These are phyloP conservation scores for Nigrograna mackinnonii DNA, from an alignment of 2,329 filamentous ascomycete genomes.

Conservation along the genomic window DNA sequence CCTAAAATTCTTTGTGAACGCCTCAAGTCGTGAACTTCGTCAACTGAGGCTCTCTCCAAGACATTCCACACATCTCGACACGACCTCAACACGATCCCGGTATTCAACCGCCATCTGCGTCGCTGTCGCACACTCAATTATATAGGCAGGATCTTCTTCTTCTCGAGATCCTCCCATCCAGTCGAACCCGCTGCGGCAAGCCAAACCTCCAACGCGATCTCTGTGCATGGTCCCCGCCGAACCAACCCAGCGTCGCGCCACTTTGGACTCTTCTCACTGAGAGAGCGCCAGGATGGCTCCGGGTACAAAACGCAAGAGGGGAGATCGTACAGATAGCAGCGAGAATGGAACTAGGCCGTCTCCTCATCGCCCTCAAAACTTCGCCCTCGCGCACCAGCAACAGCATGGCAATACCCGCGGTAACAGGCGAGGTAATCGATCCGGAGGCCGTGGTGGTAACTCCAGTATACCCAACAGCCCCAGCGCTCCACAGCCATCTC, in stretches of 20 bases:
- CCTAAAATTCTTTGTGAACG: too few relatives aligned
- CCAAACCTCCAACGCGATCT: slow-evolving; percentile 9
- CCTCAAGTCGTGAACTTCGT: too few relatives aligned
- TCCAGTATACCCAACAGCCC: slow-evolving; percentile 35
- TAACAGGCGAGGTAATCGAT: slow-evolving; percentile 31
- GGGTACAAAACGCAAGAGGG: slow-evolving; percentile 60
- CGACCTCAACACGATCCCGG: too few relatives aligned
- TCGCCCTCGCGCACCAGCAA: slow-evolving; percentile 57
- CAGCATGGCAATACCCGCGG: slow-evolving; percentile 39
- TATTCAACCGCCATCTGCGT: too few relatives aligned
- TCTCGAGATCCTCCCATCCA: too few relatives aligned
- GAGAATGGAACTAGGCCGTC: slow-evolving; percentile 48
- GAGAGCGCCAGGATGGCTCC: slow-evolving; percentile 53
- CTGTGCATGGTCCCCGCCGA: slow-evolving; percentile 32
- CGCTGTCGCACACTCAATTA: too few relatives aligned
- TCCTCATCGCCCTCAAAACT: slow-evolving; percentile 54
- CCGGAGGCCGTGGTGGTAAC: slow-evolving; percentile 26
- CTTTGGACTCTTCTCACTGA: slow-evolving; percentile 28
- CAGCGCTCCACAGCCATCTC: slow-evolving; percentile 28
- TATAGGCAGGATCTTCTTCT: too few relatives aligned
- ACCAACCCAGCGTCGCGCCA: slow-evolving; percentile 19
- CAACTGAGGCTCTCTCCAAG: too few relatives aligned
- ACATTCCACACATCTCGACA: too few relatives aligned
- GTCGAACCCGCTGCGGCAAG: too few relatives aligned
- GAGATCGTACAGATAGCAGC: slow-evolving; percentile 48